Evolutionary conservation across 1,284 basidiomycete genomes (phyloP), one percentile per base, ranked within the genome.

Genomic region (Coniophora puteana): DNA sequence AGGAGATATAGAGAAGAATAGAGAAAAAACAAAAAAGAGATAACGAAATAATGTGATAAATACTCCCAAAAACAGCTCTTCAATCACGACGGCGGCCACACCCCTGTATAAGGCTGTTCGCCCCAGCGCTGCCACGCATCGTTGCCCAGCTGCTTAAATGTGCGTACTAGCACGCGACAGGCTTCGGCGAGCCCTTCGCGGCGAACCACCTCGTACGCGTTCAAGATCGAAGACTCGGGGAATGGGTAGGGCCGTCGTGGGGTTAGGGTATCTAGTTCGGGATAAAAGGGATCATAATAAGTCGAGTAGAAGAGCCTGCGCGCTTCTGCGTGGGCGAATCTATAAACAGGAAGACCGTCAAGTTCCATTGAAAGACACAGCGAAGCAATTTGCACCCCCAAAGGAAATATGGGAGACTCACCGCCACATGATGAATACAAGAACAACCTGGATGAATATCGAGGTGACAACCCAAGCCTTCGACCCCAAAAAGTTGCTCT

Each of bases 271-370:
- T 50, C 53, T 35, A 85, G 68, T 53, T 85, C 78, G 14, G 81
- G 76, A 54, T 83, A 75, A 63, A 83, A 78, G 41, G 84, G 78
- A 55, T 88, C 83, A 53, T 82, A 85, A 51, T 85, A 87, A 45
- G 74, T 76, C 43, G 71, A 75, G 43, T 76, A 60, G 53, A 77
- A 78, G 35, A 73, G 57, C 24, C 66, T 62, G 46, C 53, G 63
- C 36, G 72, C 71, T 43, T 69, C 60, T 34, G 54, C 48, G 27
- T 58, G 58, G 39, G 66, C 65, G 38, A 68, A 64, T 51, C 72
- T 73, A 20, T n/a, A n/a, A n/a, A n/a, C n/a, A n/a, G n/a, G 22
- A 13, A 44, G 40, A 20, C 27, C 21, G 11, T 20, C 25, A 29
- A 21, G 11, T 38, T 45, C 31, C 14, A 14, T 16, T 21, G 23